Conservation (phyloP, 2,329 filamentous ascomycete genomes). For the Pyricularia grisea region DNA sequence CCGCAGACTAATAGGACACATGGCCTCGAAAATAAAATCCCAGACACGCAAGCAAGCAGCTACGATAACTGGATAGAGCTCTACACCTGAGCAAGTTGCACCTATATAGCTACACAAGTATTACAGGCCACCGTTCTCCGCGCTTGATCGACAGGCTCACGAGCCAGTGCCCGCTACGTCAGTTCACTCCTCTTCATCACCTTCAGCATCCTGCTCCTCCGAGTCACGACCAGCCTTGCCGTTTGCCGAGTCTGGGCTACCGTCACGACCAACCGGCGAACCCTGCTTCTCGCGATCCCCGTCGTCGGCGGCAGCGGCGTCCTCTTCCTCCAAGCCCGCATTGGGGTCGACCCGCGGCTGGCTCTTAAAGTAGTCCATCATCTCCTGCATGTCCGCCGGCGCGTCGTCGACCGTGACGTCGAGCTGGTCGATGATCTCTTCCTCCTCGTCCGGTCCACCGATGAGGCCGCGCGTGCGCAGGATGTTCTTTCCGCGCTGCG, state of each 20-base stretch:
- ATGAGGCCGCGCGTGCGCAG: conserved; percentile 37
- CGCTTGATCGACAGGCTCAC: neutral
- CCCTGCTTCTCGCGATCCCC: conserved; percentile 2
- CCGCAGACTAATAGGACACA: neutral
- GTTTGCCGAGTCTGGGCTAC: conserved; percentile 8
- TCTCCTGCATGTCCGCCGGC: conserved; percentile 39
- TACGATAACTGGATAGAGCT: neutral
- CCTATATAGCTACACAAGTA: neutral
- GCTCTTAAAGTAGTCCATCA: conserved; percentile 42
- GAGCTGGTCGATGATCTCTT: conserved; percentile 45
- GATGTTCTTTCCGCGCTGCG: conserved; percentile 55
- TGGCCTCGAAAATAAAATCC: neutral
- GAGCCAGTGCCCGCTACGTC: too few species aligned
- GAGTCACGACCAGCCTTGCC: conserved; percentile 10
- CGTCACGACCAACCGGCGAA: conserved; percentile 2
- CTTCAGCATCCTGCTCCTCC: conserved; percentile 33
- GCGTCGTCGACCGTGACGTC: conserved; percentile 47
- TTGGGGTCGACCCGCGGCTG: conserved; percentile 36
- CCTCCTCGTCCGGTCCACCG: conserved; percentile 15
- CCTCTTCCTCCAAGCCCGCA: conserved; percentile 18
- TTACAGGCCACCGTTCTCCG: neutral
- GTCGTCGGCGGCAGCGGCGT: conserved; percentile 9
- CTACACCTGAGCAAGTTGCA: neutral
- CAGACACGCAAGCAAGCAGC: neutral
- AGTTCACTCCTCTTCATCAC: conserved; percentile 30